phyloP scores from a whole-genome alignment of 805 yeast genomes.

The Kazachstania taianensis region DNA sequence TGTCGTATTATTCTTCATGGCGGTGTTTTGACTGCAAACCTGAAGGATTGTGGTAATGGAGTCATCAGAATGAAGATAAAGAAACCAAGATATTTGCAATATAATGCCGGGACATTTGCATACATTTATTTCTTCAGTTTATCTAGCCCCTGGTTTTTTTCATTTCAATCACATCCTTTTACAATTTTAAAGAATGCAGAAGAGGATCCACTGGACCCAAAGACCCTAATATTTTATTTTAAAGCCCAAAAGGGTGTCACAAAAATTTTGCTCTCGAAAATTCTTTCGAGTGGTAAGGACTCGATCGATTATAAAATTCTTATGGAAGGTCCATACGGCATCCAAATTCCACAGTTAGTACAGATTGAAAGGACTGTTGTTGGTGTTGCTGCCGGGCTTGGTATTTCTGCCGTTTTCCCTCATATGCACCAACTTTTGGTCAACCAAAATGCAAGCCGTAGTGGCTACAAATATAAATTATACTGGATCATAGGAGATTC shows the following conservation, averaged over 20 bases:
- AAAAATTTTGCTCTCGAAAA: constrained; percentile 29
- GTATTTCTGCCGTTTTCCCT: constrained; percentile 42
- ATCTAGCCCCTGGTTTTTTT: constrained; percentile 38
- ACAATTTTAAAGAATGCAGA: constrained; percentile 38
- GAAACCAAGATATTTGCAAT: constrained; percentile 38
- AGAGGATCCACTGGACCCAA: constrained; percentile 23
- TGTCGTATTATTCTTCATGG: constrained; percentile 28
- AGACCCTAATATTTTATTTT: constrained; percentile 32
- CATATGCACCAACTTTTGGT: constrained; percentile 29
- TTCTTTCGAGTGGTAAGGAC: constrained; percentile 25
- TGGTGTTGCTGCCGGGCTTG: constrained; percentile 44
- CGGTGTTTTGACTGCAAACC: constrained; percentile 18
- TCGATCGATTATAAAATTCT: constrained; percentile 30
- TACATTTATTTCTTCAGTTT: constrained; percentile 48
- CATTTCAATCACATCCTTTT: constrained; percentile 60
- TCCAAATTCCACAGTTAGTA: constrained; percentile 28
- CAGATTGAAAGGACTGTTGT: constrained; percentile 31
- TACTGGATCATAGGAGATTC: constrained; percentile 56
- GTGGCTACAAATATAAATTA: constrained; percentile 31
- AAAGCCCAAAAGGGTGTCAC: constrained; percentile 54
- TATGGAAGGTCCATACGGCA: constrained; percentile 59
- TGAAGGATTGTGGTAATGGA: constrained; percentile 22
- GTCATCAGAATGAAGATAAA: constrained; percentile 33
- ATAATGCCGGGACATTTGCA: constrained; percentile 46
- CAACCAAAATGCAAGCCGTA: constrained; percentile 7